These are phyloP conservation scores for Cucurbita maxima DNA, from an alignment of 306 rosid genomes.

Conservation along the genomic window DNA sequence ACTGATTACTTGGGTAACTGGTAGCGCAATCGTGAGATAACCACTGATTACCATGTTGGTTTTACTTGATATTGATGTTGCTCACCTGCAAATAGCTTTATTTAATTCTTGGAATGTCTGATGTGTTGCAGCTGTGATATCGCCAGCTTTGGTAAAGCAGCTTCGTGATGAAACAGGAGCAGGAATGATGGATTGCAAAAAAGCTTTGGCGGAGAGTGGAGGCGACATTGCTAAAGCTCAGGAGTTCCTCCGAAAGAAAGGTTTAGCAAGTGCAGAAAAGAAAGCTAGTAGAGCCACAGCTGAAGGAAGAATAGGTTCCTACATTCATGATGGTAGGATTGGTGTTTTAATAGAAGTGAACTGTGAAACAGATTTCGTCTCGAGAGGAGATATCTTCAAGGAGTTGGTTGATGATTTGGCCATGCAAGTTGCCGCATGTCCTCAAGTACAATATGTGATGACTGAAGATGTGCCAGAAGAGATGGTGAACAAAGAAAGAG, in stretches of 20 bases:
- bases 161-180: constrained; percentile 81
- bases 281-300: constrained; percentile 88
- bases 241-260: constrained; percentile 83
- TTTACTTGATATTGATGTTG: neutral
- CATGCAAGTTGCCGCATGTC: constrained; percentile 98
- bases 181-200: constrained; percentile 99
- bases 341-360: constrained; percentile 81
- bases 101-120: constrained; percentile 3
- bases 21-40: neutral
- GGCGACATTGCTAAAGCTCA: constrained; percentile 39
- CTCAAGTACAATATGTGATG: constrained; percentile 62
- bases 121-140: constrained; percentile 46
- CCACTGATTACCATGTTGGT: neutral
- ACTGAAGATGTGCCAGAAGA: constrained; percentile 81
- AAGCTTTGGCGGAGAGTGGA: constrained; percentile 60
- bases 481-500: constrained; percentile 64
- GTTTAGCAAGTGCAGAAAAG: constrained; percentile 93
- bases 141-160: neutral
- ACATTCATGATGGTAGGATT: constrained; percentile 84
- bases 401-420: constrained; percentile 95
- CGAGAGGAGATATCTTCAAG: constrained; percentile 84
- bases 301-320: constrained; percentile 88
- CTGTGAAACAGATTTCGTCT: constrained; percentile 96
- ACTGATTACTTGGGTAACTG: neutral
- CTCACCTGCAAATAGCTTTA: neutral